Percentiles rank a stretch among this genome's conserved stretches.
Evolutionary conservation across 345 rosid genomes (phyloP).

Genomic region (Raphanus sativus): DNA sequence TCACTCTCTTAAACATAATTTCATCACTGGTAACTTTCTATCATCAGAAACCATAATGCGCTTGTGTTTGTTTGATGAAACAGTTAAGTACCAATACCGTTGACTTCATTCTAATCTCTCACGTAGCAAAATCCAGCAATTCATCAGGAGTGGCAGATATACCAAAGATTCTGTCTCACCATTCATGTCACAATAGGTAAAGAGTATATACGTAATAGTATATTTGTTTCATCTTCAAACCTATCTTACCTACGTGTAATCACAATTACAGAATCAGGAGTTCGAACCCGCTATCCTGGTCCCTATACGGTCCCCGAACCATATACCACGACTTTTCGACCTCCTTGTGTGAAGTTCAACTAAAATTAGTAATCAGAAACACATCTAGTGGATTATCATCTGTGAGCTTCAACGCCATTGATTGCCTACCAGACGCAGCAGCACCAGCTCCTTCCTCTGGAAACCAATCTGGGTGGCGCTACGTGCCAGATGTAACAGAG

Average conservation of each 20-base stretch:
- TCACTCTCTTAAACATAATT: neutral
- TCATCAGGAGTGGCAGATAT: slow-evolving; percentile 43
- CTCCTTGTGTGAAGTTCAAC: slow-evolving; percentile 59
- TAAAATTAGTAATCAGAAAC: slow-evolving; percentile 68
- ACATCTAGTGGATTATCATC: slow-evolving; percentile 50
- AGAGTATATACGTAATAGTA: neutral
- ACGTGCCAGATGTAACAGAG: slow-evolving; percentile 38
- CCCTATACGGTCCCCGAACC: slow-evolving; percentile 60
- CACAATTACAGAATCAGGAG: slow-evolving; percentile 51
- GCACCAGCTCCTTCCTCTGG: slow-evolving; percentile 35
- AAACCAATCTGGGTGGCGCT: slow-evolving; percentile 69
- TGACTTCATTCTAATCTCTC: slow-evolving; percentile 74
- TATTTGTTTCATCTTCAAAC: slow-evolving; percentile 10
- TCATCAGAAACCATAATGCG: slow-evolving; percentile 11
- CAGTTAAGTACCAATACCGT: slow-evolving; percentile 59
- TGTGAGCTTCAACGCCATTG: slow-evolving; percentile 51
- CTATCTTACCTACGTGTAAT: neutral
- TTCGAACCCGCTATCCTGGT: slow-evolving; percentile 73
- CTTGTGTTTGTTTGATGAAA: slow-evolving; percentile 16
- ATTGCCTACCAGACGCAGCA: slow-evolving; percentile 42
- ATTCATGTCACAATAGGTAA: slow-evolving; percentile 80
- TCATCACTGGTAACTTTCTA: slow-evolving; percentile 16
- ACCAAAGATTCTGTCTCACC: slow-evolving; percentile 65
- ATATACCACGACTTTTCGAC: slow-evolving; percentile 61
- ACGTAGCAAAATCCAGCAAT: slow-evolving; percentile 39